Percentiles rank a stretch among this genome's conserved stretches.
phyloP scores from a whole-genome alignment of 2,329 filamentous ascomycete species.

The Neofusicoccum laricinum region DNA sequence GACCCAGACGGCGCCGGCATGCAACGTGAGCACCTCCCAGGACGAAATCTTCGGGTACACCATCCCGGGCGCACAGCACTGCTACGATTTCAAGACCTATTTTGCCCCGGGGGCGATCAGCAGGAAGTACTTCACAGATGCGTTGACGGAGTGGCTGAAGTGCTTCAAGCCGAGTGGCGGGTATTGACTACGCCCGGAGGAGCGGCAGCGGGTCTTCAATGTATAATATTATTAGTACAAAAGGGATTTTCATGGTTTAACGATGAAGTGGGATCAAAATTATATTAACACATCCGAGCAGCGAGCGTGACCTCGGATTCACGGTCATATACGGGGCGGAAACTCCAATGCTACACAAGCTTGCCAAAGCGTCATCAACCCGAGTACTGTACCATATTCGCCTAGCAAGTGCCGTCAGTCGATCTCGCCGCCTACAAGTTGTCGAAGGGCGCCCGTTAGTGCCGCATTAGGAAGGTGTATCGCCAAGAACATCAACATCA shows the following conservation, averaged over 20 bases:
- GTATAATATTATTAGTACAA: too few species aligned
- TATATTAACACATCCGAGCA: too few species aligned
- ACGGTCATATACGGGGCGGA: too few species aligned
- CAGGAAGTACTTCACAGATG: constrained; percentile 38
- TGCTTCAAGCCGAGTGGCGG: background rate
- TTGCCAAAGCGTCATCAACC: too few species aligned
- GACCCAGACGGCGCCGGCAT: constrained; percentile 43
- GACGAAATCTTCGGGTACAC: constrained; percentile 49
- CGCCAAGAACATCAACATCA: background rate
- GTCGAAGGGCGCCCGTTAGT: background rate
- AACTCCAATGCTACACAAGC: too few species aligned
- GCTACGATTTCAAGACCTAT: constrained; percentile 43
- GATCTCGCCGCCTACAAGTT: background rate
- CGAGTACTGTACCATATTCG: too few species aligned
- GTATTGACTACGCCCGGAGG: background rate
- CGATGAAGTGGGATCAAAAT: too few species aligned
- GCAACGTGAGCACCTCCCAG: constrained; percentile 35
- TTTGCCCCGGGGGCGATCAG: constrained; percentile 29
- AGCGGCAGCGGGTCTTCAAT: background rate
- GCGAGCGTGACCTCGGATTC: too few species aligned
- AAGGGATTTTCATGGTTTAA: too few species aligned
- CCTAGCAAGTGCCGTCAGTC: too few species aligned
- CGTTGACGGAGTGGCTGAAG: constrained; percentile 45
- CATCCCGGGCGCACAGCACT: constrained; percentile 46
- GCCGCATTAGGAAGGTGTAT: background rate